Conservation (phyloP, 768 basidiomycete genomes). For the Agaricus subrufescens region DNA sequence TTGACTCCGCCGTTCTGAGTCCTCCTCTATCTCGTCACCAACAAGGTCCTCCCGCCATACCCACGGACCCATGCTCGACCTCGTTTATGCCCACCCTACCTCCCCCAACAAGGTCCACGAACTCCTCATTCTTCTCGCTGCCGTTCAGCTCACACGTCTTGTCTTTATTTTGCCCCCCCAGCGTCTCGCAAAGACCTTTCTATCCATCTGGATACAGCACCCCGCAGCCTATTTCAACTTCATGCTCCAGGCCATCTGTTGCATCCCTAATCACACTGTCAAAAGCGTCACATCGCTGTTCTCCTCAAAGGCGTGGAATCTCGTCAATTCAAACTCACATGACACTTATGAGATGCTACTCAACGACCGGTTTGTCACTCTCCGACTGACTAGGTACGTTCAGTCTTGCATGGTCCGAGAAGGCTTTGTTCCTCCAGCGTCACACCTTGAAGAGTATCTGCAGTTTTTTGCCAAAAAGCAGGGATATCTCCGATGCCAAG, state of each 20-base stretch:
- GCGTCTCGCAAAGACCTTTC: conserved; percentile 37
- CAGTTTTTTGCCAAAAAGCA: conserved; percentile 43
- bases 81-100: conserved; percentile 36
- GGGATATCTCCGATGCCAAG: conserved; percentile 35
- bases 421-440: conserved; percentile 31
- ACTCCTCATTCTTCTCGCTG: conserved; percentile 40
- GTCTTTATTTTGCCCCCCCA: conserved; percentile 43
- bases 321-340: conserved; percentile 35
- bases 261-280: conserved; percentile 32
- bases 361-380: too few relatives aligned
- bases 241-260: conserved; percentile 46
- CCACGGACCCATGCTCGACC: conserved; percentile 33
- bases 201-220: conserved; percentile 20
- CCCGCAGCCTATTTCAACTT: conserved; percentile 41
- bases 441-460: too few relatives aligned
- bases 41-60: conserved; percentile 45
- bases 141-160: conserved; percentile 45
- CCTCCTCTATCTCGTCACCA: conserved; percentile 42
- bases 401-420: conserved; percentile 36
- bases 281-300: conserved; percentile 34
- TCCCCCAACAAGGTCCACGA: conserved; percentile 30
- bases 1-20: conserved; percentile 47
- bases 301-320: conserved; percentile 42
- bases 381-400: conserved; percentile 45
- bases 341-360: conserved; percentile 39